Evolutionary conservation across 768 basidiomycete genomes (phyloP), one percentile per base, ranked within the genome.

Genomic region (Mycena polygramma): DNA sequence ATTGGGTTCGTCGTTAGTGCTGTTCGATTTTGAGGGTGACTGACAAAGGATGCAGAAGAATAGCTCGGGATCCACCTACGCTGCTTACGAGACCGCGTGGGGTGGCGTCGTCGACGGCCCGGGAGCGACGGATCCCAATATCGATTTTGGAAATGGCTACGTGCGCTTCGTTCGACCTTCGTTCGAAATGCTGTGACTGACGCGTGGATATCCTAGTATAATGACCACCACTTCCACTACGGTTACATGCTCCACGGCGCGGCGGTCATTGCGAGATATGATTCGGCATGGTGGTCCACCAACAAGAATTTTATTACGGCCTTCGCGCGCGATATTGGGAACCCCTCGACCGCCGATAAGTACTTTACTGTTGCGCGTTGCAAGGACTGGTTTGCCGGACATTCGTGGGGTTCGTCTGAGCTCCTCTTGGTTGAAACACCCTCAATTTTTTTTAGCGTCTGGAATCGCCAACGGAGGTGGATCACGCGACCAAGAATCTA

Each of bases 171-270:
- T 57, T 7, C 15, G 4, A 13, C 22, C 7, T 63, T 45, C 39
- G 7, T 19, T 7, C 7, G 14, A n/a, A 7, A 10, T 35, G 4
- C n/a, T 3, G 5, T 24, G 7, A 36, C 57, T 51, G 24, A 55
- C 22, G 7, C 30, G 36, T 52, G 11, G 13, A 20, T 30, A 17
- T 39, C 2, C 2, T 20, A 69, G 67, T 81, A 81, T 68, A 81
- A 81, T 60, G 81, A 80, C 57, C 79, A 81, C 52, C 80, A 81
- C 60, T 81, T 81, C 71, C 81, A 81, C 60, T 81, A 81, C 62
- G 81, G 81, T 1, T 81, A 81, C 54, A 73, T 81, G 71, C 77
- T 81, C 8, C 67, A 76, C 17, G 78, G 75, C 1, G 78, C 76
- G 26, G 78, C 81, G 17, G 78, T 81, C 7, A 76, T 81, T 37